Evolutionary conservation across 2,329 filamentous ascomycete species (phyloP), one percentile per base, ranked within the genome.

Genomic region (Colletotrichum orbiculare): DNA sequence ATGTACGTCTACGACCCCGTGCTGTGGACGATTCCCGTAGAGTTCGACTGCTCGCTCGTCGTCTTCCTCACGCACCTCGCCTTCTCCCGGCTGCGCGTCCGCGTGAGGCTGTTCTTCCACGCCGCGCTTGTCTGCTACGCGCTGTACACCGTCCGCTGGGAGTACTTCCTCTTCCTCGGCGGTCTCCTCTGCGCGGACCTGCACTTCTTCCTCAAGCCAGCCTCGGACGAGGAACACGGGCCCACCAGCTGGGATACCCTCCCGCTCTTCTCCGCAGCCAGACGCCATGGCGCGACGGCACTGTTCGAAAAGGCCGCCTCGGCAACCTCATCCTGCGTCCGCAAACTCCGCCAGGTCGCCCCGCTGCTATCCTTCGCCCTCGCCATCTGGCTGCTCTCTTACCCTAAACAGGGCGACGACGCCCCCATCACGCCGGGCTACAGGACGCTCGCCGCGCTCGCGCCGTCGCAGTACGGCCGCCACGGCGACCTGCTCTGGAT

Each of bases 21-120:
- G 65, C 74, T 88, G 15, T 89, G 87, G 87, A 88, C 87, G 6
- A 88, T 89, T 41, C 86, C 87, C 4, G 80, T 87, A 49, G 87
- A 89, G 72, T 87, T 86, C 69, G 79, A 83, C 62, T 85, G 83
- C 72, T 87, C 84, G 2, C 81, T 89, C 71, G 78, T 85, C 59
- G 78, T 88, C 13, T 89, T 88, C 73, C 74, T 88, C 6, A 77
- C 80, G 10, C 73, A 87, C 25, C 59, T 87, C 2, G 85, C 79
- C 34, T 81, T 83, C 7, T 82, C 82, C 4, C 77, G 82, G 34
- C 71, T 87, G 37, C 78, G 78, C 34, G 78, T 75, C 2, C 64
- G 76, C 9, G 68, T 80, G 48, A 78, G 87, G 35, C 74, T 83
- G 35, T 62, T 78, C 25, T 76, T 78, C 15, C 69, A 87, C 12